These are phyloP conservation scores for Caryopteris hybrid DNA, from an alignment of 305 asterid species.

Conservation along the genomic window DNA sequence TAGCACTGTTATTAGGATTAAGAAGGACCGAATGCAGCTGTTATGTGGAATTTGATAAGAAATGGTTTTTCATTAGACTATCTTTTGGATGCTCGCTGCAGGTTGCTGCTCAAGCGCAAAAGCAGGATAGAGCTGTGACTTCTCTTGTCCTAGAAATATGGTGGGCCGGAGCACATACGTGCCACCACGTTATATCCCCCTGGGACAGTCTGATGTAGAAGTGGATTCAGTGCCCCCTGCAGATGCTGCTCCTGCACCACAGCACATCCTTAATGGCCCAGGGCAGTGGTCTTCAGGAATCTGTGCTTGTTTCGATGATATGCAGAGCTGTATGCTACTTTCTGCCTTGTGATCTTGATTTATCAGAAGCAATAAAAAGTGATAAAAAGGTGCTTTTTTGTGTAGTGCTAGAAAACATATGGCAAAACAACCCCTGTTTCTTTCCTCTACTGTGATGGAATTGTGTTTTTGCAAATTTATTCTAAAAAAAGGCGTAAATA, in stretches of 20 bases:
- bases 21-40: not conserved
- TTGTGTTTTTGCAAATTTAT: not conserved
- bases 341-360: conserved; percentile 58
- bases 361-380: conserved; percentile 43
- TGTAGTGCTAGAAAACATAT: conserved; percentile 26
- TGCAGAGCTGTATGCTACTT: conserved; percentile 88
- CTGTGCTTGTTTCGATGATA: conserved; percentile 94
- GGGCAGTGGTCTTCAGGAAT: conserved; percentile 91
- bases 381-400: conserved; percentile 45
- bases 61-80: conserved; percentile 14
- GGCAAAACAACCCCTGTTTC: conserved; percentile 5
- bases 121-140: conserved; percentile 13
- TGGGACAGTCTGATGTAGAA: conserved; percentile 50
- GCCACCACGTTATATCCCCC: conserved; percentile 62
- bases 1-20: not conserved
- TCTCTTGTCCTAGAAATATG: conserved; percentile 24
- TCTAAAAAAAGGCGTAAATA: not conserved
- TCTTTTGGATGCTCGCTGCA: conserved; percentile 26
- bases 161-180: conserved; percentile 33
- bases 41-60: not conserved
- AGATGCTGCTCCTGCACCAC: conserved; percentile 29
- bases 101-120: conserved; percentile 26
- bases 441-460: conserved; percentile 9
- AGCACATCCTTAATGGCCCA: conserved; percentile 26
- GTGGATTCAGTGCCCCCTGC: conserved; percentile 27